phyloP scores from a whole-genome alignment of 1,139 yeast genomes.

The Zhuliangozyma blackwelliae region DNA sequence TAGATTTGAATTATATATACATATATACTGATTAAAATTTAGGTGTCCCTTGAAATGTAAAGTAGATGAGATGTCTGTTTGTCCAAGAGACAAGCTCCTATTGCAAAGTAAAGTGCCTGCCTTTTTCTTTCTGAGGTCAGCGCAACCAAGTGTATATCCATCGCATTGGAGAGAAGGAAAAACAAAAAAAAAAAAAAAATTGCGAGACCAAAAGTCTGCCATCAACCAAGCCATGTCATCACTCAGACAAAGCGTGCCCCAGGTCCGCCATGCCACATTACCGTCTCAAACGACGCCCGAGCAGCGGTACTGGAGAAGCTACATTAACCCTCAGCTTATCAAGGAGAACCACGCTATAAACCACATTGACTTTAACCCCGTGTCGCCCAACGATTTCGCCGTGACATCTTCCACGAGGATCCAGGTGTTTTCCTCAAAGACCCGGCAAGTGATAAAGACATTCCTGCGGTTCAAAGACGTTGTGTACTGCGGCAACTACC shows the following conservation, averaged over 20 bases:
- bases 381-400: conserved; percentile 86
- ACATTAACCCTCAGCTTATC: conserved; percentile 76
- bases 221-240: conserved; percentile 61
- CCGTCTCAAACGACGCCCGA: conserved; percentile 89
- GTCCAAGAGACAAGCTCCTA: no score
- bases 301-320: conserved; percentile 91
- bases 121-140: no score
- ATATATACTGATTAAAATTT: no score
- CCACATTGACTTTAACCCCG: conserved; percentile 84
- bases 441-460: conserved; percentile 85
- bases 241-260: conserved; percentile 61
- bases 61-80: no score
- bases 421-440: conserved; percentile 87
- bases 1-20: no score
- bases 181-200: no score
- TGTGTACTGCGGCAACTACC: conserved; percentile 79
- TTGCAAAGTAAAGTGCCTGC: no score
- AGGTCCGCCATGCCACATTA: conserved; percentile 65
- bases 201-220: not conserved
- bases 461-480: conserved; percentile 89
- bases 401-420: conserved; percentile 89
- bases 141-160: no score
- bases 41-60: no score
- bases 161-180: no score
- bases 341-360: conserved; percentile 92